Percentiles rank a stretch among this genome's conserved stretches.
phyloP scores from a whole-genome alignment of 208 protist species.

The Naegleria lovaniensis region DNA sequence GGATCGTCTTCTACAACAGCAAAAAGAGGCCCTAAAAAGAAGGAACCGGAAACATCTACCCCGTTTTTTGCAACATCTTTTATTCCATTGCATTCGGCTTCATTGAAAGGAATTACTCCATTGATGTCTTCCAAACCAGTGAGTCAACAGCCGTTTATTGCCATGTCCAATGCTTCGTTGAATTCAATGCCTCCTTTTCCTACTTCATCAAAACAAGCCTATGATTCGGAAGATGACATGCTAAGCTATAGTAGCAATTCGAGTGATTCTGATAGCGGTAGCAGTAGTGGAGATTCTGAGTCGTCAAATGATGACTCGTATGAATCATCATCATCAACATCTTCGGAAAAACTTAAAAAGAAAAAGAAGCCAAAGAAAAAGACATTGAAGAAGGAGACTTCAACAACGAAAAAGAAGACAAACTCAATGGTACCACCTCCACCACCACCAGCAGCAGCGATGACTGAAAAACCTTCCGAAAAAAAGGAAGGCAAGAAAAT shows the following conservation, averaged over 20 bases:
- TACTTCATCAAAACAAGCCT: not conserved
- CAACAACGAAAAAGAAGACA: not conserved
- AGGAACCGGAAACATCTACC: not conserved
- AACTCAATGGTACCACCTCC: not conserved
- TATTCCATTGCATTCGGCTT: not conserved
- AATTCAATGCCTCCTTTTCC: not conserved
- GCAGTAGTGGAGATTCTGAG: not conserved
- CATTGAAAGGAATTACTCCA: not conserved
- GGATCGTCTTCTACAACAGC: not conserved
- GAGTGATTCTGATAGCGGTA: not conserved
- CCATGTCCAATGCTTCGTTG: not conserved
- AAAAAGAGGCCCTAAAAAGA: not conserved
- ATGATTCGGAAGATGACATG: not conserved
- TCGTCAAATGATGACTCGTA: not conserved
- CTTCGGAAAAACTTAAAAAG: not conserved
- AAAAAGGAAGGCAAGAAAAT: not conserved
- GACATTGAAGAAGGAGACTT: not conserved
- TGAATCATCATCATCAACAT: not conserved
- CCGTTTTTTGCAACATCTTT: not conserved
- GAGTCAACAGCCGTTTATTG: not conserved
- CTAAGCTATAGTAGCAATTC: not conserved
- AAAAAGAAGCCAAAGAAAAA: too few species aligned
- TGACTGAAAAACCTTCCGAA: not conserved
- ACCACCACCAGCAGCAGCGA: too few species aligned
- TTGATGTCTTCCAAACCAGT: not conserved